Evolutionary conservation across 805 yeast genomes (phyloP), one percentile per base, ranked within the genome.

Genomic region (Candida koratica): DNA sequence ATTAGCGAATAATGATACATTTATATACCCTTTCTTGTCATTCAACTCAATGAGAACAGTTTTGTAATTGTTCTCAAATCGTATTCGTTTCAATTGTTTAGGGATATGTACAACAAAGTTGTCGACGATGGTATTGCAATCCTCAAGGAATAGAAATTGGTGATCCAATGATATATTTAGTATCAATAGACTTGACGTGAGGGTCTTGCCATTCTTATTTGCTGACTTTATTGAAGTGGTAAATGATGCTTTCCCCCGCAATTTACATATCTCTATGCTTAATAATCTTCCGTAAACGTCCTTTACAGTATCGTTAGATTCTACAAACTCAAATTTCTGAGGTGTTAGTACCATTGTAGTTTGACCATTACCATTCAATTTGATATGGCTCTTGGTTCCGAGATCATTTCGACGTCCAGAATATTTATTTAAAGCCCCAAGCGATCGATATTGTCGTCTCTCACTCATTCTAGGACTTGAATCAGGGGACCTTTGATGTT

Each of bases 11-110:
- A 34, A 17, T 9, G 6, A 23, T n/a, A 28, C 19, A 10, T 22
- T 17, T 16, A 39, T 8, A 24, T 39, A 34, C 6, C 43, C 43
- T 15, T 27, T 35, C 9, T 36, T 28, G 16, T 39, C 26, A 7
- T 28, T 16, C 19, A 39, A 25, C 20, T 35, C 43, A 3, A 39
- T 13, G 6, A 39, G 4, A 11, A 25, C 10, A 18, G 5, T 19
- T 11, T 26, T 17, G 14, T 15, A 24, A 14, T 23, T 22, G 8
- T 13, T 11, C 6, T 16, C 25, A 18, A 25, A 25, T 9, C 12
- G 11, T 25, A 36, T 24, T 5, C 16, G 4, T 12, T 25, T 19
- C 14, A 36, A 20, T 15, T 34, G 40, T 17, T 28, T 36, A 9
- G 28, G 22, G 32, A 31, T 29, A 27, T 38, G 34, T 9, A 38